Conservation (phyloP, 345 rosid species). For the Eucalyptus camaldulensis region DNA sequence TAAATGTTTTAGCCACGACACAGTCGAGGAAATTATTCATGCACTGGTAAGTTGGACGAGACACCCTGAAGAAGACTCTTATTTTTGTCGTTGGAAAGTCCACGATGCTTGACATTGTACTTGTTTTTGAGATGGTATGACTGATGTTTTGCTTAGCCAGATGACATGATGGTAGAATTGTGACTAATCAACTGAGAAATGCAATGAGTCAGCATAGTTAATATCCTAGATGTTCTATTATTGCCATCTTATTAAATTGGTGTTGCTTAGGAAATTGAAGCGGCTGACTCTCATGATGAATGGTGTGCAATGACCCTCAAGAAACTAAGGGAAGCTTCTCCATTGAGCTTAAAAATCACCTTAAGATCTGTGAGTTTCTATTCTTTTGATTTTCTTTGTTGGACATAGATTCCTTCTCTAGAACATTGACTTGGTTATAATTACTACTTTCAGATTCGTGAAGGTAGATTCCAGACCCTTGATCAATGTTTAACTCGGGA, state of each 20-base stretch:
- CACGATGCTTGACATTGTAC: not conserved
- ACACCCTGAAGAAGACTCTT: not conserved
- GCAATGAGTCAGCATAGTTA: not conserved
- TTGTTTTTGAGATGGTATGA: not conserved
- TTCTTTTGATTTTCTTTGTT: not conserved
- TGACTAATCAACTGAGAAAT: not conserved
- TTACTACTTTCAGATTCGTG: slow-evolving; percentile 41
- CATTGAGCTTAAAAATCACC: slow-evolving; percentile 81
- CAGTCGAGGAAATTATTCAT: slow-evolving; percentile 76
- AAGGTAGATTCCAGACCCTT: not conserved
- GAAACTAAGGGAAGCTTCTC: slow-evolving; percentile 78
- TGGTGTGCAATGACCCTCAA: slow-evolving; percentile 50
- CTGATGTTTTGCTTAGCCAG: too few species aligned
- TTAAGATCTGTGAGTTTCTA: slow-evolving; percentile 55
- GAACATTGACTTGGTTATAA: not conserved
- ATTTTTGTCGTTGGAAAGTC: not conserved
- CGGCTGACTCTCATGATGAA: slow-evolving; percentile 29
- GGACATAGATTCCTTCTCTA: not conserved
- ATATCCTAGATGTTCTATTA: not conserved
- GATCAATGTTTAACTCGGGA: too few species aligned
- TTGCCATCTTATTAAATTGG: not conserved
- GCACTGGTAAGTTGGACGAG: slow-evolving; percentile 45
- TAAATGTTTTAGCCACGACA: slow-evolving; percentile 72
- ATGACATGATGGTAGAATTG: not conserved
- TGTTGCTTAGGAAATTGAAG: slow-evolving; percentile 46